phyloP scores from a whole-genome alignment of 1,284 basidiomycete species.

The Fomitopsis schrenkii region DNA sequence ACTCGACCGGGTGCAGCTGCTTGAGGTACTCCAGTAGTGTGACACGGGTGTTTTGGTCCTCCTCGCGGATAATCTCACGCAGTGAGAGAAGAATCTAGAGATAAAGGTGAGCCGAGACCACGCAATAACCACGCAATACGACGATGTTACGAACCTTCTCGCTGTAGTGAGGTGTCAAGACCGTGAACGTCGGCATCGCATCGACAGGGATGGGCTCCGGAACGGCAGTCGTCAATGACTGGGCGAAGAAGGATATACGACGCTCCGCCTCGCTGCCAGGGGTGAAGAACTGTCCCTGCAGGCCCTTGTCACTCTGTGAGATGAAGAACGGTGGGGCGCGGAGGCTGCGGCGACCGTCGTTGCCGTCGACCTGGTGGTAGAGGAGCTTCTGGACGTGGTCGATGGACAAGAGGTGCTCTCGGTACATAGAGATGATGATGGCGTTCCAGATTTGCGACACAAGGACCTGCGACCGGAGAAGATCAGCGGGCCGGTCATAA shows the following conservation, averaged over 20 bases:
- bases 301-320: conserved; percentile 79
- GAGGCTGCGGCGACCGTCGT: conserved; percentile 82
- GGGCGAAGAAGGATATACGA: conserved; percentile 95
- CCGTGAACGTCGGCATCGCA: conserved; percentile 97
- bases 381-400: conserved; percentile 93
- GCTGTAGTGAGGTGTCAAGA: conserved; percentile 92
- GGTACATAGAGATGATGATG: conserved; percentile 99
- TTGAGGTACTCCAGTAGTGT: conserved; percentile 96
- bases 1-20: conserved; percentile 96
- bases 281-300: conserved; percentile 92
- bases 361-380: conserved; percentile 89
- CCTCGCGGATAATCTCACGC: conserved; percentile 94
- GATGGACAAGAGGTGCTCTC: conserved; percentile 93
- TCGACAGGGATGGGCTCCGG: conserved; percentile 91
- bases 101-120: background rate
- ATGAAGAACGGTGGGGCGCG: conserved; percentile 95
- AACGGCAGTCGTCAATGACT: conserved; percentile 86
- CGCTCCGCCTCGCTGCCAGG: conserved; percentile 89
- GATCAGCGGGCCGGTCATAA: background rate
- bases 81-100: conserved; percentile 82
- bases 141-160: conserved; percentile 65
- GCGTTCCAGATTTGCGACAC: conserved; percentile 99
- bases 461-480: conserved; percentile 62
- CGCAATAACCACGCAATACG: background rate
- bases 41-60: conserved; percentile 92